Base-by-base conservation (phyloP, 148 eudicot species). In the Vaccinium myrtillus region DNA sequence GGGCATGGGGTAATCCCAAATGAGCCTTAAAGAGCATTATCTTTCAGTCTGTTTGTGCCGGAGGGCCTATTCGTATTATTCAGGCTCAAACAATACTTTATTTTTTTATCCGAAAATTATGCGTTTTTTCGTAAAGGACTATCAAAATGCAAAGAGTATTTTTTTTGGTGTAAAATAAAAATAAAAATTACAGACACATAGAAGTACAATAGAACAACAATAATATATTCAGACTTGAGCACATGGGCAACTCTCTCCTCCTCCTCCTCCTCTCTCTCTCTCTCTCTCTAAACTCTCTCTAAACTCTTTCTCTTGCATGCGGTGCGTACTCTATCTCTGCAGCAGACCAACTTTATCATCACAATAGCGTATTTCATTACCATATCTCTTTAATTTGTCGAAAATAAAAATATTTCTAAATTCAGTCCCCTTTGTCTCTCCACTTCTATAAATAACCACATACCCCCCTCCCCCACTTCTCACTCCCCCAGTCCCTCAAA, bases 361-460 rank as follows among this genome's bases (percentile, higher is more conserved):
- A 55, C 81, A 51, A 32, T 25, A 53, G 8, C 5, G 43, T n/a
- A 63, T 63, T 63, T 63, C 32, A 51, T 78, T 21, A 49, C 79
- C 27, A 21, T 76, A 9, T 76, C 56, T 76, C 55, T 43, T 43
- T 43, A 43, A 43, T 43, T 43, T 43, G 46, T 4, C 46, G 6
- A 43, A 43, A 43, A 43, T 0, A 43, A 43, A 43, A 43, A 43
- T 3, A 43, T 3, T 3, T 43, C 46, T 3, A 43, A 43, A 43
- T 1, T 43, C 46, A 43, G 46, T 43, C 46, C 46, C 3, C 81
- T 78, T 51, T 77, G 59, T 77, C 73, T 67, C 73, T 67, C 73
- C 81, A 32, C 81, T n/a, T 54, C 81, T 78, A 78, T 78, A 78
- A 78, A 78, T 78, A 67, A 16, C 19, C 81, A 54, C 32, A 9